Percentiles rank a stretch among this genome's conserved stretches.
These are phyloP conservation scores for Selenicereus undatus DNA, from an alignment of 148 eudicot genomes.

Conservation along the genomic window DNA sequence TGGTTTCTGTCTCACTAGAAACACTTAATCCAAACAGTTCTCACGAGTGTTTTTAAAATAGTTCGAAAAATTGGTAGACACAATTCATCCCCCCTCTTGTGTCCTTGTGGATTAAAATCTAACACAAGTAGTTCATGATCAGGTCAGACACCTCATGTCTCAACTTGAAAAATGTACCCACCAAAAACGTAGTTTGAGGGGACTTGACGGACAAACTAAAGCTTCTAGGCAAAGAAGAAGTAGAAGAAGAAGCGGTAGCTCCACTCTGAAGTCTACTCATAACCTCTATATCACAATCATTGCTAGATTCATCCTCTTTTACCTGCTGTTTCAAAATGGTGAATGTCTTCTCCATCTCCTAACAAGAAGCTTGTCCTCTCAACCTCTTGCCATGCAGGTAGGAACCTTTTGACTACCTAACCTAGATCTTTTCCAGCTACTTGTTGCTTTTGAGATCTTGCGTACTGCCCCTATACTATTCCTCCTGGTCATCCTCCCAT, in stretches of 20 bases:
- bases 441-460: constrained; percentile 37
- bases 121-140: constrained; percentile 16
- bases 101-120: too few relatives aligned
- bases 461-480: constrained; percentile 37
- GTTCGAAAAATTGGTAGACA: too few relatives aligned
- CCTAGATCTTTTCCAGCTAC: constrained; percentile 58
- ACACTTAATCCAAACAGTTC: too few relatives aligned
- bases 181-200: constrained; percentile 41
- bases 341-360: constrained; percentile 68
- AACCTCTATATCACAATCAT: constrained; percentile 68
- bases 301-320: constrained; percentile 72
- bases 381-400: constrained; percentile 73
- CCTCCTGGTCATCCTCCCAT: constrained; percentile 48
- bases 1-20: too few relatives aligned
- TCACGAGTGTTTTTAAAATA: too few relatives aligned
- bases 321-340: constrained; percentile 37
- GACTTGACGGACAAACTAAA: constrained; percentile 39
- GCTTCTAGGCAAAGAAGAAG: constrained; percentile 47
- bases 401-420: constrained; percentile 47
- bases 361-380: constrained; percentile 69
- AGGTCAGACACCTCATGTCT: constrained; percentile 73
- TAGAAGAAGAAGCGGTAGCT: constrained; percentile 67
- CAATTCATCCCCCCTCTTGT: too few relatives aligned
- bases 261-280: constrained; percentile 65
- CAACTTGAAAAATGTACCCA: constrained; percentile 74